These are phyloP conservation scores for Hyaloperonospora brassicae DNA, from an alignment of 352 stramenopile species.

Conservation along the genomic window DNA sequence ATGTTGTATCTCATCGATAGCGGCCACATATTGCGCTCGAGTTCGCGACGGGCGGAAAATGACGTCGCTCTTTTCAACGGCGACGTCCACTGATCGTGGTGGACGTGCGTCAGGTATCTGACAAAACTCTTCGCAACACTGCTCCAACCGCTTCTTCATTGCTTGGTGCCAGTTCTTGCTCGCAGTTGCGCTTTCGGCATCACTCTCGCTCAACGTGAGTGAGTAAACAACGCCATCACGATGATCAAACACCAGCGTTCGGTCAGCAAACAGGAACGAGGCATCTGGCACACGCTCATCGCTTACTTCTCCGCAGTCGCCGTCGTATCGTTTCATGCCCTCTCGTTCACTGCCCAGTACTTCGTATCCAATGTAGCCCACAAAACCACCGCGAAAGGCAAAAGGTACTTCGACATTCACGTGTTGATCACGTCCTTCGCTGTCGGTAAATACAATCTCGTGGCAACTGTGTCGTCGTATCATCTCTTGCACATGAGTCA, in stretches of 20 bases:
- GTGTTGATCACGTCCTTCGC: conserved; percentile 5
- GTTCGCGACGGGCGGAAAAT: conserved; percentile 55
- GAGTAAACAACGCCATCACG: conserved; percentile 64
- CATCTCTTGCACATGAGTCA: conserved; percentile 35
- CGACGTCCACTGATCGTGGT: neutral
- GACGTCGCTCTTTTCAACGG: conserved; percentile 22
- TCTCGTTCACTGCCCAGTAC: conserved; percentile 41
- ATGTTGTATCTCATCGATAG: conserved; percentile 85
- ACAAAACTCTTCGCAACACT: conserved; percentile 13
- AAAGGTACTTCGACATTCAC: conserved; percentile 41
- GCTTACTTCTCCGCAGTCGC: conserved; percentile 6
- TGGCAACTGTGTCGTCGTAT: conserved; percentile 32
- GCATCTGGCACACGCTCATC: conserved; percentile 61
- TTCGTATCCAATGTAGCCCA: conserved; percentile 87
- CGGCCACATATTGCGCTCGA: conserved; percentile 70
- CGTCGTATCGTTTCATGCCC: conserved; percentile 15
- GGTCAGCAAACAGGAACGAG: conserved; percentile 88
- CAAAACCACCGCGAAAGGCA: conserved; percentile 72
- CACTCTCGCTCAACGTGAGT: conserved; percentile 39
- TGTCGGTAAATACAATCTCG: conserved; percentile 19
- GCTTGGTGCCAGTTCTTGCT: conserved; percentile 20
- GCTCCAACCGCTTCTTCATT: conserved; percentile 15
- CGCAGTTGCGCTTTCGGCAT: conserved; percentile 1
- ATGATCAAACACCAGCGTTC: conserved; percentile 87
- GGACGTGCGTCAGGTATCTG: neutral